phyloP scores from a whole-genome alignment of 2,329 filamentous ascomycete genomes.

The Epichloe festucae region DNA sequence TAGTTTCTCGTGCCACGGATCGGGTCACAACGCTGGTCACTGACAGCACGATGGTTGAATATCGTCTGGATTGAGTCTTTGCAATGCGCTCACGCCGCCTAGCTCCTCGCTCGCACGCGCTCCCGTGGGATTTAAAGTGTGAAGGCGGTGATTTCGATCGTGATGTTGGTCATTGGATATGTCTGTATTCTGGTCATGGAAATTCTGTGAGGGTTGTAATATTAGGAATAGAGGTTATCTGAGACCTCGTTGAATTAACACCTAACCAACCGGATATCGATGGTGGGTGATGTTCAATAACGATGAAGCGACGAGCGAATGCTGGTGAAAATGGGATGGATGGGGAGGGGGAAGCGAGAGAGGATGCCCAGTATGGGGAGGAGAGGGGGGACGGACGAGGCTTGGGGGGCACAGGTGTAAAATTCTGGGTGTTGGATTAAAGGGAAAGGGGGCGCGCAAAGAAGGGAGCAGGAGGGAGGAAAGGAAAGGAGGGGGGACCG shows the following conservation, averaged over 20 bases:
- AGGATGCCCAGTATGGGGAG: slow-evolving; percentile 9
- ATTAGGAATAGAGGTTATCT: slow-evolving; percentile 16
- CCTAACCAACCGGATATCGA: slow-evolving; percentile 14
- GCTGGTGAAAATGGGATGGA: slow-evolving; percentile 6
- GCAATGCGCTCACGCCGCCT: slow-evolving; percentile 22
- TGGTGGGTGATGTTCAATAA: slow-evolving; percentile 8
- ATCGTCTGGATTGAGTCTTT: slow-evolving; percentile 31
- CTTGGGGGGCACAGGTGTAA: slow-evolving; percentile 1
- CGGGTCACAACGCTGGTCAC: slow-evolving; percentile 15
- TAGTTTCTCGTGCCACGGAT: slow-evolving; percentile 9
- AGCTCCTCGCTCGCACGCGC: slow-evolving; percentile 46
- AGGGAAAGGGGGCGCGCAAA: slow-evolving; percentile 9
- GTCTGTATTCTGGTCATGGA: slow-evolving; percentile 29
- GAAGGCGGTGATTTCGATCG: slow-evolving; percentile 40
- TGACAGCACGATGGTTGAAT: slow-evolving; percentile 45
- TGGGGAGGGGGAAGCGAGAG: slow-evolving; percentile 14
- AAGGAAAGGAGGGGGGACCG: slow-evolving; percentile 9
- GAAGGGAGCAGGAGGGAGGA: slow-evolving; percentile 8
- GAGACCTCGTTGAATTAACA: slow-evolving; percentile 15
- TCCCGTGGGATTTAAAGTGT: slow-evolving; percentile 62
- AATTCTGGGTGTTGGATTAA: slow-evolving; percentile 9
- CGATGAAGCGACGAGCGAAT: slow-evolving; percentile 11
- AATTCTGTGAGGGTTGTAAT: slow-evolving; percentile 21
- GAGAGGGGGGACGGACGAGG: slow-evolving; percentile 2
- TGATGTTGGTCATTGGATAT: slow-evolving; percentile 40